These are phyloP conservation scores for Phtheirospermum japonicum DNA, from an alignment of 257 asterid genomes.

Conservation along the genomic window DNA sequence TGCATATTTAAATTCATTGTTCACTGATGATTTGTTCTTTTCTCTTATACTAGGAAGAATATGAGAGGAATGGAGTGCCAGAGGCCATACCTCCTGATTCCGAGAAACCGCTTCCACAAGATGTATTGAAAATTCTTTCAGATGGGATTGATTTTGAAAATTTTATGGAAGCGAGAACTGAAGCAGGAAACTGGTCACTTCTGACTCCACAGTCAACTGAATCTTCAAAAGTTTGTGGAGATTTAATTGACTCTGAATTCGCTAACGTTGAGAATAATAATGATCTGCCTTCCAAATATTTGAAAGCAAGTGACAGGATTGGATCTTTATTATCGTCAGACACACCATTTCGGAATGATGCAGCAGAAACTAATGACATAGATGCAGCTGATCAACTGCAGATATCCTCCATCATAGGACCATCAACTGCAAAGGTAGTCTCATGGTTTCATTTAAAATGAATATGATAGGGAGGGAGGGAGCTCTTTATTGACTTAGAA, in stretches of 20 bases:
- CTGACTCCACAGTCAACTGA: constrained; percentile 40
- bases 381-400: constrained; percentile 41
- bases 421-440: constrained; percentile 60
- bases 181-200: constrained; percentile 33
- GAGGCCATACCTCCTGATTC: constrained; percentile 51
- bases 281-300: constrained; percentile 32
- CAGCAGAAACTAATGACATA: constrained; percentile 36
- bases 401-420: constrained; percentile 31
- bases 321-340: constrained; percentile 36
- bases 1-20: constrained; percentile 23
- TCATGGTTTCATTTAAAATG: constrained; percentile 14
- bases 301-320: constrained; percentile 34
- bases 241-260: constrained; percentile 34
- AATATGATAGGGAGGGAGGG: background rate
- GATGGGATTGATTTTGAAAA: constrained; percentile 53
- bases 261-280: constrained; percentile 36
- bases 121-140: constrained; percentile 65
- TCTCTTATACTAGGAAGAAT: constrained; percentile 60
- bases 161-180: constrained; percentile 39
- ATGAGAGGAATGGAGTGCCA: constrained; percentile 61
- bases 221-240: constrained; percentile 36
- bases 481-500: background rate
- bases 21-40: constrained; percentile 29
- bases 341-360: constrained; percentile 38
- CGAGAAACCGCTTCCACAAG: constrained; percentile 66